phyloP scores from a whole-genome alignment of 75 land plant genomes.

The Adiantum capillusveneris region DNA sequence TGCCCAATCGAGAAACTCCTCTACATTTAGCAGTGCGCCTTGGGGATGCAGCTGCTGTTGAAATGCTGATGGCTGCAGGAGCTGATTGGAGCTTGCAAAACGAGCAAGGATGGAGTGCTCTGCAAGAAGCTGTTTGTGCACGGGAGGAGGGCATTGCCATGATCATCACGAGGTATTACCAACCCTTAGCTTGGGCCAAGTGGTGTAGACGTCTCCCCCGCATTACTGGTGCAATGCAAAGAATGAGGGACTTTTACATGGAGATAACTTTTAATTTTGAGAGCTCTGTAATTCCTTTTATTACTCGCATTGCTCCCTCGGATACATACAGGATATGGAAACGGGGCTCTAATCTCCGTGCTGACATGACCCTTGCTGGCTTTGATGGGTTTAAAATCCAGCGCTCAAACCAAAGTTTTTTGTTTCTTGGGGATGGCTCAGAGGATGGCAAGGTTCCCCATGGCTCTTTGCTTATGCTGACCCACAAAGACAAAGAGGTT shows the following conservation, averaged over 20 bases:
- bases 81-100: too few species aligned
- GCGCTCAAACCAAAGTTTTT: conserved; percentile 82
- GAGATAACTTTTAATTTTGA: too few species aligned
- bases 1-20: conserved; percentile 87
- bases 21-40: conserved; percentile 82
- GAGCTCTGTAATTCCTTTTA: too few species aligned
- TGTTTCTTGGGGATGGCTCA: conserved; percentile 83
- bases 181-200: conserved; percentile 96
- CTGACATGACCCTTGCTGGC: too few species aligned
- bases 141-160: conserved; percentile 71
- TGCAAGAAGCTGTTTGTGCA: conserved; percentile 89
- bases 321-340: conserved; percentile 98
- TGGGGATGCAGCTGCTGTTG: conserved; percentile 56
- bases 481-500: conserved; percentile 91
- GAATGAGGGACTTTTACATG: conserved; percentile 83
- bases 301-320: conserved; percentile 89
- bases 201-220: conserved; percentile 92
- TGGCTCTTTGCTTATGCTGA: conserved; percentile 77
- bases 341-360: conserved; percentile 80
- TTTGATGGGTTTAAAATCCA: conserved; percentile 96
- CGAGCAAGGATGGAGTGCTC: conserved; percentile 94
- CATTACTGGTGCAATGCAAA: conserved; percentile 51
- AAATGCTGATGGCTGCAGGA: conserved; percentile 76
- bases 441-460: conserved; percentile 37
- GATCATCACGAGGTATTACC: conserved; percentile 83